Base-by-base conservation (phyloP, 1,284 basidiomycete species). In the Leccinum insolens region DNA sequence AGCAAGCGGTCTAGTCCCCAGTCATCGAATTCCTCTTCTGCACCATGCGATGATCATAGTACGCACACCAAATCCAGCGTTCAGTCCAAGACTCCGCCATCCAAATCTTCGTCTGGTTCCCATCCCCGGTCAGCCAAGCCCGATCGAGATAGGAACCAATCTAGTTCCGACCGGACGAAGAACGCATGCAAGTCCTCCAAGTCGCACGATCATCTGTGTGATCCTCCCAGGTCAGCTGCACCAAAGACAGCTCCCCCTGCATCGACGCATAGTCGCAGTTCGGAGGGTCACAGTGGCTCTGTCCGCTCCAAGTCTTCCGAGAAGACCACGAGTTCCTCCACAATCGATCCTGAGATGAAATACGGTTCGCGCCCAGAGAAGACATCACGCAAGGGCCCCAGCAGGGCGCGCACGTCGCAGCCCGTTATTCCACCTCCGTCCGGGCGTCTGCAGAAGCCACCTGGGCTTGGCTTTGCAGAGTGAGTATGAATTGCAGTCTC, bases 361-460 rank as follows among this genome's bases (percentile, higher is more conserved):
- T 60, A 62, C 12, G 55, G 41, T 57, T 60, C 69, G 12, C 75
- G 59, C 62, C 20, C 73, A 11, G 69, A 67, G 59, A 74, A 69
- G 39, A 37, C 61, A 46, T 64, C 67, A 14, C 67, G 67, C 37
- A 63, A 65, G 59, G 22, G 68, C 55, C 41, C 70, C n/a, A 63
- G 64, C 37, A 68, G 64, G 41, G 67, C 69, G 20, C 75, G 57
- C 34, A 37, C 57, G n/a, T 67, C 72, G 41, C 74, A 75, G 58
- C 71, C 74, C 12, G 71, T 80, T 8, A 70, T 79, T 44, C 79
- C 77, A 37, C 78, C 77, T 44, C 61, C 70, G 5, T 31, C 77
- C 4, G 65, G 65, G 20, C 71, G 65, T 55, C 41, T 63, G 37
- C 68, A 71, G 58, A 78, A 71, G 64, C 60, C 69, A 22, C 31